Evolutionary conservation across 495 filamentous ascomycete species (phyloP), one percentile per base, ranked within the genome.

Genomic region (Durotheca rogersii): DNA sequence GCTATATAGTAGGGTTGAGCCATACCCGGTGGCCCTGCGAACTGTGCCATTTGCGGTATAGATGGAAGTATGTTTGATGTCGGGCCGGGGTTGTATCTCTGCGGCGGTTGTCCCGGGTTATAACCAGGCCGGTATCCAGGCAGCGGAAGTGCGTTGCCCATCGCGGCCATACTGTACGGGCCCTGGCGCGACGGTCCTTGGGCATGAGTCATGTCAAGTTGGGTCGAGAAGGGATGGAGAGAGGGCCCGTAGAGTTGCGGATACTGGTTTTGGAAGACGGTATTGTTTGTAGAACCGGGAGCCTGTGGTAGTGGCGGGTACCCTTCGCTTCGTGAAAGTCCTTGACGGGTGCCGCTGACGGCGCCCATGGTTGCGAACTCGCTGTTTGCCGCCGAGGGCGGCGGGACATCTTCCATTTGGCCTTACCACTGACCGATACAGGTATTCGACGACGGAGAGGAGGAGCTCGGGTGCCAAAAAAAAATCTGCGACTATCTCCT

Each of bases 21-120:
- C 41, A 72, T 67, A 19, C 59, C 60, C 27, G 66, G 36, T 19
- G 68, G 71, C 5, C 59, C 56, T 17, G 60, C 62, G 38, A 66
- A 77, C 40, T 78, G 80, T n/a, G 68, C 50, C 29, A 69, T 70
- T 42, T 75, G 73, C 44, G 67, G 68, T n/a, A 73, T 57, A 32
- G 71, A 72, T 41, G 70, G 70, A 23, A 73, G 66, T 34, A 75
- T 63, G 19, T 53, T 58, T 15, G 76, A 61, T 17, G 71, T 64
- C 15, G 73, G 66, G 31, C 61, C 62, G 18, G 62, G 58, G 39
- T 65, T 67, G 60, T 68, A 75, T 57, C 72, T 56, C 15, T 72
- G 74, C 32, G 60, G 73, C 19, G 63, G 62, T 36, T 48, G 66
- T 51, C 47, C 64, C 51, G 40, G 47, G 33, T 50, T 70, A 64